Base-by-base conservation (phyloP, 495 filamentous ascomycete species). In the Sphaerosporella brunnea region DNA sequence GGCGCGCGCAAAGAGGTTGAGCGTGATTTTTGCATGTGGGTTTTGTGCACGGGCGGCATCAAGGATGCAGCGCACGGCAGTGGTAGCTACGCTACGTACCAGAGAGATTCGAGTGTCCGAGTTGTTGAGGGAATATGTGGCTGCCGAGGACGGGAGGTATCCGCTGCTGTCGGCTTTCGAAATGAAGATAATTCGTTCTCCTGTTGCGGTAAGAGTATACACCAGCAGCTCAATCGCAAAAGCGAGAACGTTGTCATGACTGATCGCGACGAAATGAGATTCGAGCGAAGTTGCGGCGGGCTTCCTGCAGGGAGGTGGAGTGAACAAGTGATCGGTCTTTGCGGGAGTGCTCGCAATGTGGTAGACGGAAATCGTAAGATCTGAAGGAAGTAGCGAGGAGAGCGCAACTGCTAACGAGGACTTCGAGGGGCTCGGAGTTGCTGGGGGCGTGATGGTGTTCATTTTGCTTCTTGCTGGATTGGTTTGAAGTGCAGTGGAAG, bases 141-240 rank as follows among this genome's bases (percentile, higher is more conserved):
- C 46, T 42, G 51, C 35, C 3, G 45, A 45, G 4, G 48, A 34
- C 1, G 78, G 72, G 21, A 94, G 64, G 54, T 82, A 88, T 38
- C 90, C 90, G 1, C 87, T 94, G 13, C 88, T 94, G 64, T 99
- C 90, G 40, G 90, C 90, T 65, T 99, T 99, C 47, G 84, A 86
- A 30, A 99, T 78, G 64, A 96, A 99, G 26, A 96, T 72, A 28
- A 79, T 93, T 82, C 72, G 63, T 75, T 73, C 51, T 74, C 74
- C 25, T 82, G 58, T 47, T 28, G 35, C 49, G 11, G 48, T 24
- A 26, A 41, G 92, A 18, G 81, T 77, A 53, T 78, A 77, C 41
- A 92, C 72, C 47, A 79, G 66, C 18, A 82, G 61, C 50, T 78
- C 70, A 8, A 79, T 73, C 8, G 78, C 82, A 53, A 79, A 77